Base-by-base conservation (phyloP, 352 stramenopile genomes). In the Phytophthora megakarya region DNA sequence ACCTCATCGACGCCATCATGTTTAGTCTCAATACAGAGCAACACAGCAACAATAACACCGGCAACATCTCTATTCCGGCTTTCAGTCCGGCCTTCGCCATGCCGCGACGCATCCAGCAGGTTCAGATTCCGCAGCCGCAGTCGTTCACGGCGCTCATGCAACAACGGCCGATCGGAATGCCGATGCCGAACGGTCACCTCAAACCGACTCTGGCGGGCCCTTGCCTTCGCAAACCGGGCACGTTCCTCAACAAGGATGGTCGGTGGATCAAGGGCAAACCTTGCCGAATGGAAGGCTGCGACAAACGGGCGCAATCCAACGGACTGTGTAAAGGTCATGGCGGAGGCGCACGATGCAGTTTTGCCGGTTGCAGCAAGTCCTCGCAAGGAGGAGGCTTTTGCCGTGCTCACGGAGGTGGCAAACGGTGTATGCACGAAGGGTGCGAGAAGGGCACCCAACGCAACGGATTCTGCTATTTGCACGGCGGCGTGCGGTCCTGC, bases 201-300 rank as follows among this genome's bases (percentile, higher is more conserved):
- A 72, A 67, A 25, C 38, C 72, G 32, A 59, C 68, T n/a, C 65
- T 67, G 37, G 57, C 45, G 15, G 67, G 73, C 32, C 72, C 81
- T 26, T 83, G 78, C 45, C 65, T 84, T 10, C 82, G 84, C 55
- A 89, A 90, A 49, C 82, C 84, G 3, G 84, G 84, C 25, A 93
- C 84, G n/a, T 93, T 93, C 67, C 70, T 93, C 11, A 93, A 93
- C 70, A 93, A 93, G 77, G 84, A 93, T 61, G 84, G 84, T n/a
- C 84, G 84, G 2, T 93, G 84, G 84, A 93, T 93, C 73, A 93
- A 93, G 72, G 84, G 84, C 70, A 93, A 93, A 65, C 82, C 81
- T 9, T 93, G 84, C 65, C 80, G 78, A 47, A 84, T 87, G 64
- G 72, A 83, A 57, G 71, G 72, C 16, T 93, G 84, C 48, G 82